Percentiles rank a stretch among this genome's conserved stretches.
phyloP scores from a whole-genome alignment of 2,329 filamentous ascomycete species.

The Neonectria magnoliae region DNA sequence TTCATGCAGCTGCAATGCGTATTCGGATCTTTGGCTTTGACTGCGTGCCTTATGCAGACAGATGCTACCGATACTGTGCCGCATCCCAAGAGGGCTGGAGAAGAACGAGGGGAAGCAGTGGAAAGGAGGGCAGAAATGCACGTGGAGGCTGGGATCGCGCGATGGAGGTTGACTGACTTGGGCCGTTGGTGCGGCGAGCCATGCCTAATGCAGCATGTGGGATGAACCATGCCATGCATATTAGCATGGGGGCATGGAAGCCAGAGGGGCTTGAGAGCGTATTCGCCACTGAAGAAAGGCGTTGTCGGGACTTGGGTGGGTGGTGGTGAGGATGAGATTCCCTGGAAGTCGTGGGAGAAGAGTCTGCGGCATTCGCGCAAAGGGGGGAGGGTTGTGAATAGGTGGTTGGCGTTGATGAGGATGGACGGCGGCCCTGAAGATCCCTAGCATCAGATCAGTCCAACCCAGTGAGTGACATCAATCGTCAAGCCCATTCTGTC shows the following conservation, averaged over 20 bases:
- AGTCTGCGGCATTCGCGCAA: no score
- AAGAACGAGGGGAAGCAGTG: conserved; percentile 6
- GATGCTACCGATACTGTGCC: conserved; percentile 4
- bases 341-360: background rate
- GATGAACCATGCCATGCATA: conserved; percentile 30
- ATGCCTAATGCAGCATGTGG: conserved; percentile 39
- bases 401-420: no score
- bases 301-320: conserved; percentile 6
- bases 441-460: background rate
- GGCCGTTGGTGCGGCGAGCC: conserved; percentile 33
- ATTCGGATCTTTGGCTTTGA: background rate
- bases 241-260: conserved; percentile 2
- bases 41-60: background rate
- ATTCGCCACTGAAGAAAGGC: conserved; percentile 22
- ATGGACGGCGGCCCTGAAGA: background rate
- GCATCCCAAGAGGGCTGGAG: conserved; percentile 1
- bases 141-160: conserved; percentile 36
- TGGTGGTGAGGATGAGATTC: background rate
- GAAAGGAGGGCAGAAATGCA: conserved; percentile 13
- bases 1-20: conserved; percentile 1
- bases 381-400: background rate
- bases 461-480: background rate
- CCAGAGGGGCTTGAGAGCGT: conserved; percentile 10
- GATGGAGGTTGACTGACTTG: conserved; percentile 29
- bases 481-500: background rate